Conservation (phyloP, 2,329 filamentous ascomycete species). For the Clonostachys byssicola region DNA sequence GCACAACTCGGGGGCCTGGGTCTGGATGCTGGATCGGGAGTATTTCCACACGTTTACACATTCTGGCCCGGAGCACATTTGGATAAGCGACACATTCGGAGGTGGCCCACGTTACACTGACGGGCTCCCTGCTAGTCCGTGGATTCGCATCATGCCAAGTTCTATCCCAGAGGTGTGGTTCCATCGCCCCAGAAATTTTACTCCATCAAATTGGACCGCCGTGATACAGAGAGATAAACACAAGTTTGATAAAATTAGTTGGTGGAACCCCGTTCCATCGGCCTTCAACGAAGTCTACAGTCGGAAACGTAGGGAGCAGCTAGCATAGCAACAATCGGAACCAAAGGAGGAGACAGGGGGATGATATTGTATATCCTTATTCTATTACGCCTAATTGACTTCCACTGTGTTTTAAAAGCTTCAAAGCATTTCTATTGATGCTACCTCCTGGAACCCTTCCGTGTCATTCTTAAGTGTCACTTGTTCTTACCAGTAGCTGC, state of each 20-base stretch:
- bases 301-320: too few species aligned
- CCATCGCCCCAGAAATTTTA: neutral
- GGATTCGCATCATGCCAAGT: neutral
- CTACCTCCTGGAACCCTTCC: too few species aligned
- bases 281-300: too few species aligned
- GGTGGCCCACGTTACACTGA: neutral
- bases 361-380: too few species aligned
- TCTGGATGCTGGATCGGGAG: constrained; percentile 1
- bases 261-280: neutral
- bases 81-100: neutral
- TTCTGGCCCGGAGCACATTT: neutral
- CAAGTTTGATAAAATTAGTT: neutral
- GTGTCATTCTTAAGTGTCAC: too few species aligned
- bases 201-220: neutral
- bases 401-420: too few species aligned
- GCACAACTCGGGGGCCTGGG: neutral
- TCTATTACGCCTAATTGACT: too few species aligned
- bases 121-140: neutral
- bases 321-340: too few species aligned
- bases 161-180: neutral
- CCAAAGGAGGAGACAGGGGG: too few species aligned
- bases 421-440: too few species aligned
- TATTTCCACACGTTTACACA: neutral
- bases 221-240: neutral
- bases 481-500: too few species aligned